A percentile compares a stretch with the other conserved stretches of the same genome.
Conservation (phyloP, 2,329 filamentous ascomycete genomes). For the Xylariaceae sp. region DNA sequence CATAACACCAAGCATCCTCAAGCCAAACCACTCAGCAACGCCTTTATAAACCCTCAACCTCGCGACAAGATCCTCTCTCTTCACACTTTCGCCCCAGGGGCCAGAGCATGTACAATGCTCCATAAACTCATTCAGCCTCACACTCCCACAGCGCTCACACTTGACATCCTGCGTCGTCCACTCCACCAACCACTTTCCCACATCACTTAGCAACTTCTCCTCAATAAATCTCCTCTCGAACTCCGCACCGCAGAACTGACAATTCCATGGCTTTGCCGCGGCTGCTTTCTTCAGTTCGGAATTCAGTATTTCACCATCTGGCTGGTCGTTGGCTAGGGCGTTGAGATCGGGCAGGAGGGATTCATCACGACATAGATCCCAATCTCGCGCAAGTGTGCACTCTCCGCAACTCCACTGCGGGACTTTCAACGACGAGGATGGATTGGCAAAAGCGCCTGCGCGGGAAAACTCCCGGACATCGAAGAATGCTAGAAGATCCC, state of each 20-base stretch:
- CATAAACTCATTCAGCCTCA: slow-evolving; percentile 89
- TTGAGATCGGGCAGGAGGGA: slow-evolving; percentile 62
- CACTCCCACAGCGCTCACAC: slow-evolving; percentile 67
- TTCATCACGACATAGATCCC: slow-evolving; percentile 90
- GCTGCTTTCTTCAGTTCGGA: slow-evolving; percentile 24
- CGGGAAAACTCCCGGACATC: slow-evolving; percentile 92
- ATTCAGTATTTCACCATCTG: not conserved
- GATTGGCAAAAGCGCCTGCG: slow-evolving; percentile 85
- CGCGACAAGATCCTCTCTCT: slow-evolving; percentile 62
- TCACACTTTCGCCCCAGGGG: slow-evolving; percentile 72
- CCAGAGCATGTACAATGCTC: slow-evolving; percentile 95
- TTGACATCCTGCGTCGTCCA: slow-evolving; percentile 91
- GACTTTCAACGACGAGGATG: slow-evolving; percentile 71
- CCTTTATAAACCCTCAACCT: slow-evolving; percentile 67
- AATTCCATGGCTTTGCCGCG: slow-evolving; percentile 63
- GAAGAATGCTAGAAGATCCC: slow-evolving; percentile 85
- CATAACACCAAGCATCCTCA: slow-evolving; percentile 77
- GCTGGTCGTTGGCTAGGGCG: not conserved
- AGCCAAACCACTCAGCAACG: slow-evolving; percentile 74
- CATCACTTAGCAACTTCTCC: slow-evolving; percentile 73
- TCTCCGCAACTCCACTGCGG: slow-evolving; percentile 80
- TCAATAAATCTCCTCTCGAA: slow-evolving; percentile 81
- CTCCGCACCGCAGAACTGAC: slow-evolving; percentile 70
- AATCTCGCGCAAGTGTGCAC: slow-evolving; percentile 83
- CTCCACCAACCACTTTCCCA: slow-evolving; percentile 71